Percentiles rank a stretch among this genome's conserved stretches.
Evolutionary conservation across 371 early-diverging fungal genomes (phyloP).

Genomic region (Apophysomyces sp.): DNA sequence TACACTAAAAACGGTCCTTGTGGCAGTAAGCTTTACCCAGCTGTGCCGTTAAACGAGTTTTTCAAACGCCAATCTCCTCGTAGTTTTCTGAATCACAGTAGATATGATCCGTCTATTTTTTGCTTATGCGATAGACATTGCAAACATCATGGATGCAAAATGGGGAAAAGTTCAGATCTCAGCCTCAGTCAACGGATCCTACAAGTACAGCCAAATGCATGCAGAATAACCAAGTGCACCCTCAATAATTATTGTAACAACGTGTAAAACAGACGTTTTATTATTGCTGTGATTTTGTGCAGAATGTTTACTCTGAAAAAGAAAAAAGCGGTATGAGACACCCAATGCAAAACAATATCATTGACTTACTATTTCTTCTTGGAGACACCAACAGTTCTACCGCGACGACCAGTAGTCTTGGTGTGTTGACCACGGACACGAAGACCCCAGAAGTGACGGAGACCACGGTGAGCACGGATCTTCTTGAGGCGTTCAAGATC

Average conservation of each 20-base stretch:
- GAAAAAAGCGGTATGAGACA: background rate
- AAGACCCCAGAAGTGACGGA: slow-evolving; percentile 95
- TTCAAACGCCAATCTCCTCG: too few species aligned
- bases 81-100: too few species aligned
- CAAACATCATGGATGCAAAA: too few species aligned
- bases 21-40: too few species aligned
- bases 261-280: background rate
- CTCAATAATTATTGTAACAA: background rate
- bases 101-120: too few species aligned
- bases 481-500: slow-evolving; percentile 95
- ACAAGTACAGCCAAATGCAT: background rate
- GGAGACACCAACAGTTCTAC: slow-evolving; percentile 94
- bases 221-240: background rate
- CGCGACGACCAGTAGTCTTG: slow-evolving; percentile 97
- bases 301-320: background rate
- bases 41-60: too few species aligned
- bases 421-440: slow-evolving; percentile 93
- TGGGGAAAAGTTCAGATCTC: too few species aligned
- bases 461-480: slow-evolving; percentile 90
- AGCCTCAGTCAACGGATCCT: too few species aligned
- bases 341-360: background rate
- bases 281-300: background rate
- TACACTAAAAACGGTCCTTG: too few species aligned
- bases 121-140: too few species aligned
- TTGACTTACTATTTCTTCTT: slow-evolving; percentile 79